Conservation (phyloP, 2,329 filamentous ascomycete species). For the Plenodomus tracheiphilus region DNA sequence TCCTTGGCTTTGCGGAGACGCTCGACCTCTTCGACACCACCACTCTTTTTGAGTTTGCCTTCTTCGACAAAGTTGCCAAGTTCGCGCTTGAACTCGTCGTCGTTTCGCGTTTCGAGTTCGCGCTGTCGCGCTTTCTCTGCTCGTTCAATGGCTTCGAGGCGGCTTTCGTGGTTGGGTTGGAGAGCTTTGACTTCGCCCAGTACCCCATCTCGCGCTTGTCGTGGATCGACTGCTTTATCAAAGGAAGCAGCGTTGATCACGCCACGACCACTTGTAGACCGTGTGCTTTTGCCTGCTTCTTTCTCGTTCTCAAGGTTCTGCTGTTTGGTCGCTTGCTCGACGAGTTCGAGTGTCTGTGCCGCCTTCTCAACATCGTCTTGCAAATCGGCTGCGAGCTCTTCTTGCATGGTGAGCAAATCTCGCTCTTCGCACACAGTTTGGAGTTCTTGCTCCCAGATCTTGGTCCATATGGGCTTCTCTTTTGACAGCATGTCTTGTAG, state of each 20-base stretch:
- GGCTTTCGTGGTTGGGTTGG: constrained; percentile 89
- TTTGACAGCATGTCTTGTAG: constrained; percentile 89
- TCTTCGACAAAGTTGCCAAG: constrained; percentile 83
- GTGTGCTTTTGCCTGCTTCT: constrained; percentile 49
- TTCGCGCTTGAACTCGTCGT: constrained; percentile 82
- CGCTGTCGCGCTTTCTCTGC: constrained; percentile 89
- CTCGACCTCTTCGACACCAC: constrained; percentile 92
- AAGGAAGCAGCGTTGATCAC: constrained; percentile 39
- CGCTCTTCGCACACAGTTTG: constrained; percentile 95
- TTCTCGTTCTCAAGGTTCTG: constrained; percentile 77
- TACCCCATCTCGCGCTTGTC: constrained; percentile 84
- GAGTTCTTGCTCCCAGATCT: constrained; percentile 98
- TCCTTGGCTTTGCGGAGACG: constrained; percentile 82
- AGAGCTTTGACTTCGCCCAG: constrained; percentile 91
- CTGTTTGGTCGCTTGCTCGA: constrained; percentile 98
- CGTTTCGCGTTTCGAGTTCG: constrained; percentile 76
- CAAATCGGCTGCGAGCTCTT: constrained; percentile 89
- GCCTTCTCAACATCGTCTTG: constrained; percentile 96
- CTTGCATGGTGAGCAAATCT: constrained; percentile 92
- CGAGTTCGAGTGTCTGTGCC: constrained; percentile 86
- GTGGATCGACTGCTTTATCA: constrained; percentile 66
- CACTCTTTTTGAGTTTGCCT: constrained; percentile 92
- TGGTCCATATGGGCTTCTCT: constrained; percentile 97
- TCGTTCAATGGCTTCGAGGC: constrained; percentile 94
- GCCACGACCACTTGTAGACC: constrained; percentile 54